A percentile compares a stretch with the other conserved stretches of the same genome.
phyloP scores from a whole-genome alignment of 139 green algal species.

The Coelastrella sp. region DNA sequence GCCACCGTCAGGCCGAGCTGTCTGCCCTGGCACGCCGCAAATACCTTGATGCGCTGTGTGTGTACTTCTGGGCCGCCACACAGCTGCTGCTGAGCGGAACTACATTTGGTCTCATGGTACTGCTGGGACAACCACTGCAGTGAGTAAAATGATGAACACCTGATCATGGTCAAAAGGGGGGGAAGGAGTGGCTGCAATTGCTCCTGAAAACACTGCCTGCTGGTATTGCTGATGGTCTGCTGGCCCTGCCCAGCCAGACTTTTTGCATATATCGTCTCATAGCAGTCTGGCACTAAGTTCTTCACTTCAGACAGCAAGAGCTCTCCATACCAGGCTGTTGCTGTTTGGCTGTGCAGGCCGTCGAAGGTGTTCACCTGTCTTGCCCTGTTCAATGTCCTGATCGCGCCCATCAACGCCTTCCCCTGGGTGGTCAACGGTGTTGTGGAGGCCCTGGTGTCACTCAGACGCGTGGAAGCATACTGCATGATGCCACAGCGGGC shows the following conservation, averaged over 20 bases:
- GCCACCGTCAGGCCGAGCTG: conserved; percentile 2
- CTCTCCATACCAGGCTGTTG: neutral
- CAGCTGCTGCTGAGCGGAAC: conserved; percentile 77
- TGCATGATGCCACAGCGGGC: conserved; percentile 38
- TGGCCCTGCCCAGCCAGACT: too few species aligned
- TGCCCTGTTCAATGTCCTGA: conserved; percentile 91
- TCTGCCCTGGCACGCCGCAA: conserved; percentile 68
- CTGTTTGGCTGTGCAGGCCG: neutral
- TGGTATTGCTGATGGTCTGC: too few species aligned
- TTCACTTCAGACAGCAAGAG: neutral
- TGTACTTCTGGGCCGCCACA: conserved; percentile 92
- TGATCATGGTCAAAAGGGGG: neutral
- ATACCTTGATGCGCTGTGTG: conserved; percentile 93
- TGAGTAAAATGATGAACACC: neutral
- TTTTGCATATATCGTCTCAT: too few species aligned
- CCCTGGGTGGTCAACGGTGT: conserved; percentile 91
- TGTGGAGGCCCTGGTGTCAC: conserved; percentile 81
- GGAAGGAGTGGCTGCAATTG: neutral
- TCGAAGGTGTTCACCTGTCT: conserved; percentile 80
- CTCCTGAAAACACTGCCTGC: neutral
- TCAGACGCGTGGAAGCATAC: conserved; percentile 66
- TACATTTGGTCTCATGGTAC: conserved; percentile 75
- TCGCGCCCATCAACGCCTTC: conserved; percentile 69
- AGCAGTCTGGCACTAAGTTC: too few species aligned
- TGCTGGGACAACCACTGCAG: conserved; percentile 68